These are phyloP conservation scores for Ascodesmis nigricans DNA, from an alignment of 495 filamentous ascomycete genomes.

Conservation along the genomic window DNA sequence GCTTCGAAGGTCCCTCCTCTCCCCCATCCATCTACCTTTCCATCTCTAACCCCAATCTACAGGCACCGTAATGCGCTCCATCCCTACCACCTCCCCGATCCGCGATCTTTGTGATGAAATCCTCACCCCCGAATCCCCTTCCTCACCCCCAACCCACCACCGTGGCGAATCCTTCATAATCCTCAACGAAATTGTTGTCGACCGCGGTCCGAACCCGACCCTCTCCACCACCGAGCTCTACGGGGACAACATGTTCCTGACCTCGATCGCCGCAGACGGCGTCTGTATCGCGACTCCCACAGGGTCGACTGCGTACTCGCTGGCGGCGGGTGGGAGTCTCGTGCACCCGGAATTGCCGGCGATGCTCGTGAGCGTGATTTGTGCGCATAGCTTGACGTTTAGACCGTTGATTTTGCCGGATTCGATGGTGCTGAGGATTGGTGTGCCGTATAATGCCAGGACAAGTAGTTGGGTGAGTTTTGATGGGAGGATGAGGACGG, in stretches of 20 bases:
- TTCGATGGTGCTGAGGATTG: constrained; percentile 74
- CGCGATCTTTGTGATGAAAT: too few relatives aligned
- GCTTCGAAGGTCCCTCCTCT: too few relatives aligned
- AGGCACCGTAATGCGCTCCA: constrained; percentile 68
- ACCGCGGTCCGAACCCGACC: constrained; percentile 66
- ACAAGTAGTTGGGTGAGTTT: constrained; percentile 91
- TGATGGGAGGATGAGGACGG: constrained; percentile 75
- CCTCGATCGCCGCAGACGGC: constrained; percentile 85
- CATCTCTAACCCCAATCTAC: too few relatives aligned
- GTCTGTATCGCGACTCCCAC: constrained; percentile 48
- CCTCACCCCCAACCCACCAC: neutral
- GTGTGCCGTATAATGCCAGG: constrained; percentile 78
- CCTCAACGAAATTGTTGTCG: constrained; percentile 38
- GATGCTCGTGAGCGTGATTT: constrained; percentile 86
- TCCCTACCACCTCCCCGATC: too few relatives aligned
- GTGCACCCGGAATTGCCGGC: constrained; percentile 96
- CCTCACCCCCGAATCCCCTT: constrained; percentile 46
- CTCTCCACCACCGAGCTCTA: constrained; percentile 35
- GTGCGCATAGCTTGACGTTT: constrained; percentile 89
- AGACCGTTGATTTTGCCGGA: constrained; percentile 88
- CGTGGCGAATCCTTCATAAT: constrained; percentile 6
- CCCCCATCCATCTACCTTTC: too few relatives aligned
- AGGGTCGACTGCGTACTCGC: constrained; percentile 90
- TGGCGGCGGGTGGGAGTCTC: constrained; percentile 82
- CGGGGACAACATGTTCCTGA: constrained; percentile 72